Conservation (phyloP, 2,329 filamentous ascomycete genomes). For the Fonsecaea multimorphosa region DNA sequence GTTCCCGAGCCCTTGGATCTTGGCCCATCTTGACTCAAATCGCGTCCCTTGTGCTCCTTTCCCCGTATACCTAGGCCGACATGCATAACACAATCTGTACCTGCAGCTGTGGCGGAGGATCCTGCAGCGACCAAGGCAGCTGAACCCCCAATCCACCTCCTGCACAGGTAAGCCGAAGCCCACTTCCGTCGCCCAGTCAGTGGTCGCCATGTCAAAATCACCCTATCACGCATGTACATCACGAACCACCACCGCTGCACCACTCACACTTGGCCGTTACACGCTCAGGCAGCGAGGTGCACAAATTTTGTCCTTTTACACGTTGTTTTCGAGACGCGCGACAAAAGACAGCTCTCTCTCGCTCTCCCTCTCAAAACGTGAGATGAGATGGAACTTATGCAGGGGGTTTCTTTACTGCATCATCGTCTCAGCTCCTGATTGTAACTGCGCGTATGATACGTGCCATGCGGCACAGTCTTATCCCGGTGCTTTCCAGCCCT, state of each 20-base stretch:
- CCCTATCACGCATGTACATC: conserved; percentile 23
- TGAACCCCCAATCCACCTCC: conserved; percentile 22
- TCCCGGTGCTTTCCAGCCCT: background rate
- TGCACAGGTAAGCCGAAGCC: background rate
- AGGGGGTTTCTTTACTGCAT: conserved; percentile 15
- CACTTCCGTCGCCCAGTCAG: conserved; percentile 19
- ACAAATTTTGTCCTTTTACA: conserved; percentile 14
- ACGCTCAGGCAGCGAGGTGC: conserved; percentile 22
- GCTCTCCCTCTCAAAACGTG: background rate
- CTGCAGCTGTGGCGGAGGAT: conserved; percentile 35
- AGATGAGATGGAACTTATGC: conserved; percentile 7
- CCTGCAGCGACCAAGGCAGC: conserved; percentile 25
- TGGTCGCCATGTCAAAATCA: conserved; percentile 9
- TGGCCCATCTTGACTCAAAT: background rate
- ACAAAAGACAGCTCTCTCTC: conserved; percentile 19
- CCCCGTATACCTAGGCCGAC: background rate
- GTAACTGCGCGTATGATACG: background rate
- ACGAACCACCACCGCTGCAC: conserved; percentile 7
- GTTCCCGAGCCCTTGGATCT: background rate
- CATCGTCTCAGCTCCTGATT: conserved; percentile 6
- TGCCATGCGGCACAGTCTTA: background rate
- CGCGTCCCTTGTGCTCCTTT: background rate
- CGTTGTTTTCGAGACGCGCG: conserved; percentile 22
- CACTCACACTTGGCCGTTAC: conserved; percentile 29
- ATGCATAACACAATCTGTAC: conserved; percentile 36